Base-by-base conservation (phyloP, 192 early-diverging fungal species). In the Coemansia sp. region DNA sequence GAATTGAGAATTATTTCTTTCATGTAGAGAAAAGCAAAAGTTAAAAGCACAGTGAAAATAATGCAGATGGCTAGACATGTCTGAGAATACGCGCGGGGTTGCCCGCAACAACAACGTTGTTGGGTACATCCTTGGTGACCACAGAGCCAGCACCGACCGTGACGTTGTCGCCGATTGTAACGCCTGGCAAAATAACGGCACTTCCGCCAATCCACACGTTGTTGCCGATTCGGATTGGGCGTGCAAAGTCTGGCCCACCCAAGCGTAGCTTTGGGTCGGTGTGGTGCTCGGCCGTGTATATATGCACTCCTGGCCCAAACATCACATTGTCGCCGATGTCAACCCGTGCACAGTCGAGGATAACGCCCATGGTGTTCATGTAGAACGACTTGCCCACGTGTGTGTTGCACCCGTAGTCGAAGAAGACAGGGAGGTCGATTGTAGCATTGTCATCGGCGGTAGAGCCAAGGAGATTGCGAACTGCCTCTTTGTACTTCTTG, bases 151-250 rank as follows among this genome's bases (percentile, higher is more conserved):
- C 96, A 9, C 87, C 92, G 51, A 93, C 45, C 0, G 88, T 90
- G 10, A 76, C 81, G 26, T 92, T 88, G 62, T 93, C 78, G 5
- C 96, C 96, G 66, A 98, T 91, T 0, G 91, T 95, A 7, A 97
- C 88, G 39, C 96, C 96, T 12, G 93, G 89, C 73, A 89, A 79
- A 44, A 98, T 88, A 8, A 91, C 87, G 0, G 86, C 88, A 23
- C 86, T 84, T 21, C 93, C 96, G 8, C 96, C 95, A 38, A 98
- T 75, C 95, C 94, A 97, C 35, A 92, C 91, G 69, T 94, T 85
- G 59, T 92, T 88, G 24, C 94, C 95, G 60, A 98, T 97, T 72
- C 62, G 67, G 64, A 87, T 51, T 9, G 74, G 72, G 5, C 55
- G 45, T 8, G 77, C 76, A 0, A 51, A 66, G 49, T 73, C 72